Percentiles rank a stretch among this genome's conserved stretches.
Conservation (phyloP, 768 basidiomycete genomes). For the Psilocybe tampanensis region DNA sequence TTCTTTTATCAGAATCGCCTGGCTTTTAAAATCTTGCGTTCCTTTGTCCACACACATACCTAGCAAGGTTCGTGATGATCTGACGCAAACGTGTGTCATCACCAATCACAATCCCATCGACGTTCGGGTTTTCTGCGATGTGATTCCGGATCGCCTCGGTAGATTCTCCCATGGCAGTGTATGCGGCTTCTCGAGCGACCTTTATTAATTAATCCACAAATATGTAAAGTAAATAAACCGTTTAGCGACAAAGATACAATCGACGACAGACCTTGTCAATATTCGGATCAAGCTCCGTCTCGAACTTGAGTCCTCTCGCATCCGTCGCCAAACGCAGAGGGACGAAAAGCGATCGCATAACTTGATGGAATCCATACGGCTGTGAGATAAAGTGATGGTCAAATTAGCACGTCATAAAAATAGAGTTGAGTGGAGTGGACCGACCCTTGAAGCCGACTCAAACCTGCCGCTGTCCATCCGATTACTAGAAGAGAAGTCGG, state of each 20-base stretch:
- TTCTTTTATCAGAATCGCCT: too few species aligned
- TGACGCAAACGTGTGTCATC: constrained; percentile 84
- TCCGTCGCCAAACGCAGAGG: constrained; percentile 70
- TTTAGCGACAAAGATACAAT: too few species aligned
- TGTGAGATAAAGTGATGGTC: constrained; percentile 21
- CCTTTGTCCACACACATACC: too few species aligned
- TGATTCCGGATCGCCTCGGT: constrained; percentile 41
- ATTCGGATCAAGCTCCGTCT: constrained; percentile 65
- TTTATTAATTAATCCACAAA: constrained; percentile 21
- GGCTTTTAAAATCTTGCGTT: too few species aligned
- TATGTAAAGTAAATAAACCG: too few species aligned
- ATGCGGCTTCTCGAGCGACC: constrained; percentile 62
- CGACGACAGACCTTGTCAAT: constrained; percentile 57
- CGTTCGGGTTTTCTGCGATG: constrained; percentile 46
- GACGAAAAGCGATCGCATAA: constrained; percentile 73
- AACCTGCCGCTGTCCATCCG: constrained; percentile 89
- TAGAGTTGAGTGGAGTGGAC: constrained; percentile 8
- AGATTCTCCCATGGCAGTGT: constrained; percentile 58
- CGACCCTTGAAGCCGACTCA: constrained; percentile 61
- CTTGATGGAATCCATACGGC: constrained; percentile 80
- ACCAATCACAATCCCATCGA: constrained; percentile 75
- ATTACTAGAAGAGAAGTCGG: constrained; percentile 60
- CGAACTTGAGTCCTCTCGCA: constrained; percentile 66
- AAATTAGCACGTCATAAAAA: background rate
- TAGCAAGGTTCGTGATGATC: constrained; percentile 83